phyloP scores from a whole-genome alignment of 352 stramenopile genomes.

The Pythium volutum region DNA sequence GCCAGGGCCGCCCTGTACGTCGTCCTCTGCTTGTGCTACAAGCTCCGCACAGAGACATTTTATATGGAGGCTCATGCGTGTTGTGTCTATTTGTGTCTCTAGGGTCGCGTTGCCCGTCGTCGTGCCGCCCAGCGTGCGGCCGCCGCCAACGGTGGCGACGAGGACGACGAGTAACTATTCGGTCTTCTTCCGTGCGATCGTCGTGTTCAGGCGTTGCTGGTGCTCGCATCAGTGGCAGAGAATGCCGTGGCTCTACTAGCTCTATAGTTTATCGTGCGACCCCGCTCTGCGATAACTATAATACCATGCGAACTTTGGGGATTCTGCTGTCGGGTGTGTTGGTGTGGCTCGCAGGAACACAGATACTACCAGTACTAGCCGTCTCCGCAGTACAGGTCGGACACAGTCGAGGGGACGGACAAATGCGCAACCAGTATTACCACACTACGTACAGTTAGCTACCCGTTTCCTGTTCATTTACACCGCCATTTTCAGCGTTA shows the following conservation, averaged over 20 bases:
- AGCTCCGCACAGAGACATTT: constrained; percentile 16
- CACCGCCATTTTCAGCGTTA: constrained; percentile 26
- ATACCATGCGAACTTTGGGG: constrained; percentile 86
- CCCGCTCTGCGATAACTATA: constrained; percentile 58
- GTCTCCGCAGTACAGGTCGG: not conserved
- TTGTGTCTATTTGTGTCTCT: constrained; percentile 20
- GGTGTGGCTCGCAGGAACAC: not conserved
- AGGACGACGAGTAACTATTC: constrained; percentile 81
- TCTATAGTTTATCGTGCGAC: constrained; percentile 26
- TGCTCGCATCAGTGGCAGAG: constrained; percentile 15
- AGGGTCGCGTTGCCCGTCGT: constrained; percentile 95
- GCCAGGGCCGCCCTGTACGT: constrained; percentile 91
- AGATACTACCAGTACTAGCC: not conserved
- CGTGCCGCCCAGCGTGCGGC: constrained; percentile 92
- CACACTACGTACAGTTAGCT: not conserved
- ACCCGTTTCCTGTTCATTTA: no score
- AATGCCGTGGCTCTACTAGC: constrained; percentile 29
- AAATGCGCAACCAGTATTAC: not conserved
- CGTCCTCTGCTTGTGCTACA: not conserved
- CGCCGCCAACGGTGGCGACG: constrained; percentile 81
- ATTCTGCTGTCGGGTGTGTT: constrained; percentile 25
- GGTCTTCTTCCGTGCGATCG: constrained; percentile 17
- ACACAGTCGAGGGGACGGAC: not conserved
- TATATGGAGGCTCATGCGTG: constrained; percentile 17
- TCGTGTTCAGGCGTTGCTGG: constrained; percentile 13